Conservation (phyloP, 768 basidiomycete genomes). For the Leccinellum luteum region DNA sequence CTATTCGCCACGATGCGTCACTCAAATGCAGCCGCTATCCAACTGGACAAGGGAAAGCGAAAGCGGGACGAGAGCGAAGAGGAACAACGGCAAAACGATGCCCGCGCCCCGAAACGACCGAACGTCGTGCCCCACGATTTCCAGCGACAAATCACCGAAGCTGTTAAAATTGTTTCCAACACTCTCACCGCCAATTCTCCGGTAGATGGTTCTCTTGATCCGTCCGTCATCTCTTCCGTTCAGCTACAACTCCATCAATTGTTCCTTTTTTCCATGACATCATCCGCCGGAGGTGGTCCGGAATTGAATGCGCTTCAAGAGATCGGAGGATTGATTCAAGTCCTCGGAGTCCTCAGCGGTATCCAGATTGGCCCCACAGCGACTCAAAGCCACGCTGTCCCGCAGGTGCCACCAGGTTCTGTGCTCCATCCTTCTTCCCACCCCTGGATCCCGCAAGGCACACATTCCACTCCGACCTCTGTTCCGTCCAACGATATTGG, state of each 20-base stretch:
- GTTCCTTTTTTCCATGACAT: slow-evolving; percentile 76
- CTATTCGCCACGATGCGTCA: slow-evolving; percentile 66
- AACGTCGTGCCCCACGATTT: slow-evolving; percentile 46
- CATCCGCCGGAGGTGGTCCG: slow-evolving; percentile 50
- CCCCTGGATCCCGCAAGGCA: slow-evolving; percentile 28
- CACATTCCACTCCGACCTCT: slow-evolving; percentile 16
- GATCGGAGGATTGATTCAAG: slow-evolving; percentile 77
- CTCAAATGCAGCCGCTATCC: slow-evolving; percentile 58
- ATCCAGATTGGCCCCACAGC: slow-evolving; percentile 57
- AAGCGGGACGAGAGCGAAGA: slow-evolving; percentile 57
- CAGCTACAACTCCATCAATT: slow-evolving; percentile 72
- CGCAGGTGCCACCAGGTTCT: slow-evolving; percentile 25
- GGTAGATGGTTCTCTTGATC: slow-evolving; percentile 46
- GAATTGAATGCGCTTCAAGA: slow-evolving; percentile 66
- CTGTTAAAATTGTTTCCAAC: slow-evolving; percentile 54
- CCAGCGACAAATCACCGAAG: slow-evolving; percentile 56
- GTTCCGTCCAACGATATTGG: slow-evolving; percentile 50
- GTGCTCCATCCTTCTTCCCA: slow-evolving; percentile 31
- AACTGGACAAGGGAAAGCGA: slow-evolving; percentile 72
- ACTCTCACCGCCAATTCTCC: slow-evolving; percentile 41
- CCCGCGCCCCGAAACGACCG: slow-evolving; percentile 43
- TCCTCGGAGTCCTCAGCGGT: slow-evolving; percentile 75
- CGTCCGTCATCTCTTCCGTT: slow-evolving; percentile 64
- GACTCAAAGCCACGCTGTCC: slow-evolving; percentile 30
- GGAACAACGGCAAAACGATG: slow-evolving; percentile 26